A percentile compares a stretch with the other conserved stretches of the same genome.
Conservation (phyloP, 768 basidiomycete species). For the Boletus sp. region DNA sequence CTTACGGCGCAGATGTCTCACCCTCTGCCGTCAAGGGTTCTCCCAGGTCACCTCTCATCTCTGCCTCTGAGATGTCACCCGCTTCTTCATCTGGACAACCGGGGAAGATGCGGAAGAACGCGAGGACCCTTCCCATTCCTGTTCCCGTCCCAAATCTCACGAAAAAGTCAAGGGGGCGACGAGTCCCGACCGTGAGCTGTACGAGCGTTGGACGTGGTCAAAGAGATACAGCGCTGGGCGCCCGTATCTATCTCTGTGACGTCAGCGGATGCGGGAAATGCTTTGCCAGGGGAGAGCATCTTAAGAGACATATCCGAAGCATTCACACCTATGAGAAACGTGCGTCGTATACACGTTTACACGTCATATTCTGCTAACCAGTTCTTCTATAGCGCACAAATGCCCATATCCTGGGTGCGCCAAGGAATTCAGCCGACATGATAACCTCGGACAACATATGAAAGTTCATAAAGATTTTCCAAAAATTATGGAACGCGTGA, state of each 20-base stretch:
- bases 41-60: constrained; percentile 30
- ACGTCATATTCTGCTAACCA: constrained; percentile 10
- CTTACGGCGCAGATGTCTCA: constrained; percentile 27
- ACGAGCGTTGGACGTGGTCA: constrained; percentile 27
- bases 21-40: constrained; percentile 31
- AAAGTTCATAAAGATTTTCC: constrained; percentile 59
- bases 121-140: constrained; percentile 48
- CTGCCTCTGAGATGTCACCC: constrained; percentile 29
- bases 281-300: constrained; percentile 84
- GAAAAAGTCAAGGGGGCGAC: constrained; percentile 66
- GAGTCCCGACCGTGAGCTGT: constrained; percentile 53
- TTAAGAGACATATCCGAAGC: constrained; percentile 84
- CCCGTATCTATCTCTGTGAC: constrained; percentile 66
- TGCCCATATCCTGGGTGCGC: constrained; percentile 78
- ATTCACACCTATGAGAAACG: constrained; percentile 94
- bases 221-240: constrained; percentile 38
- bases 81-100: constrained; percentile 21
- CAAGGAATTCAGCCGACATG: constrained; percentile 83
- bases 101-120: constrained; percentile 32
- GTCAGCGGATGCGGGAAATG: constrained; percentile 85
- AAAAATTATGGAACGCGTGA: constrained; percentile 27
- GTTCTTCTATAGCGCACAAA: constrained; percentile 56
- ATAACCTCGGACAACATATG: constrained; percentile 88
- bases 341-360: constrained; percentile 37
- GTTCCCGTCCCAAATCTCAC: constrained; percentile 66